Evolutionary conservation across 2,329 filamentous ascomycete species (phyloP).

Genomic region (Aspergillus fumigatiaffinis): DNA sequence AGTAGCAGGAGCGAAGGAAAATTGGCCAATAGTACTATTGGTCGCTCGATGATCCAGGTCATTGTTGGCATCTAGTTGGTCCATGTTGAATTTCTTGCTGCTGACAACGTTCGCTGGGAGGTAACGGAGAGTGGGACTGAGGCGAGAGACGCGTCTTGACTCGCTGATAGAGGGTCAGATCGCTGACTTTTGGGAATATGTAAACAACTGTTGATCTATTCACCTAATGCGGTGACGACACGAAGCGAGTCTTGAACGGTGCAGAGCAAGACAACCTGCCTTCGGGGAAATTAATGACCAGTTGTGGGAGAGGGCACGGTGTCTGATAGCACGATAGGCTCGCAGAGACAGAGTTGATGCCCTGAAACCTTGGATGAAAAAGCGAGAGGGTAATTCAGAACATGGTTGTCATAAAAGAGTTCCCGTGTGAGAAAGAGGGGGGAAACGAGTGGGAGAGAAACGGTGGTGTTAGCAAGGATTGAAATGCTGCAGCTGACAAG

Average conservation of each 20-base stretch:
- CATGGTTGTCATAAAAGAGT: background rate
- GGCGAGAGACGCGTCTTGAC: slow-evolving; percentile 15
- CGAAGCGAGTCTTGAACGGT: slow-evolving; percentile 1
- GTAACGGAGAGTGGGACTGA: slow-evolving; percentile 9
- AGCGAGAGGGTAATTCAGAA: background rate
- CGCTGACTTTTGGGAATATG: slow-evolving; percentile 5
- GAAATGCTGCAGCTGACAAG: slow-evolving; percentile 29
- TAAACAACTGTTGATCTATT: slow-evolving; percentile 12
- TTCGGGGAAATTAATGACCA: background rate
- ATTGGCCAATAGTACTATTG: slow-evolving; percentile 51
- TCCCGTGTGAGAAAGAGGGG: slow-evolving; percentile 11
- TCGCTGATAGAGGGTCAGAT: slow-evolving; percentile 8
- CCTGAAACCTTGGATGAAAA: background rate
- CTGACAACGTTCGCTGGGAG: slow-evolving; percentile 4
- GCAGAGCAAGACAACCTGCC: background rate
- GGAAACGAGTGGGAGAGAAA: slow-evolving; percentile 9
- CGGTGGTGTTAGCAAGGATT: background rate
- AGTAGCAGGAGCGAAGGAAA: slow-evolving; percentile 61
- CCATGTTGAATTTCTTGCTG: slow-evolving; percentile 22
- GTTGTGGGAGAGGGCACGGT: slow-evolving; percentile 1
- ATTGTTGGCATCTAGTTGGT: slow-evolving; percentile 19
- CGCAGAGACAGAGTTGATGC: slow-evolving; percentile 8
- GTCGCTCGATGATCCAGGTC: slow-evolving; percentile 21
- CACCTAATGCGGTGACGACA: slow-evolving; percentile 11
- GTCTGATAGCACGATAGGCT: slow-evolving; percentile 12